Percentiles rank a stretch among this genome's conserved stretches.
These are phyloP conservation scores for Astragalus membranaceus DNA, from an alignment of 306 rosid genomes.

Conservation along the genomic window DNA sequence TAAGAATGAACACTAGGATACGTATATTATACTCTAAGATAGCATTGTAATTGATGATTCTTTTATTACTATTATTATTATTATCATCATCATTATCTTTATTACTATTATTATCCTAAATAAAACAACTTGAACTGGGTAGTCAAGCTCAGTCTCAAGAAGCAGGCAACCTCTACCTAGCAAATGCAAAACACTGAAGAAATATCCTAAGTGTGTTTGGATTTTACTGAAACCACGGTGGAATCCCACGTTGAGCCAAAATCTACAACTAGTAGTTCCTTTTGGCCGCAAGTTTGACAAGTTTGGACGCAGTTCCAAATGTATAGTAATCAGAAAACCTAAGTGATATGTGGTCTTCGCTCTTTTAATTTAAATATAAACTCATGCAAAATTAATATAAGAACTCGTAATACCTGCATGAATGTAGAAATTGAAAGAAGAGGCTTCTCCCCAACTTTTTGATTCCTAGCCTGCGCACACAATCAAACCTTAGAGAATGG, in stretches of 20 bases:
- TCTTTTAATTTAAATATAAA: neutral
- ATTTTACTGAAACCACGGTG: too few relatives aligned
- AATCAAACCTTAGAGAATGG: conserved; percentile 27
- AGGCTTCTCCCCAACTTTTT: conserved; percentile 98
- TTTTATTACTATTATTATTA: neutral
- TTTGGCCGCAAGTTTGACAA: too few relatives aligned
- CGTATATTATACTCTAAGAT: neutral
- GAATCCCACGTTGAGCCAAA: too few relatives aligned
- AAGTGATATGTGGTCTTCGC: neutral
- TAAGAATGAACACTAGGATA: neutral
- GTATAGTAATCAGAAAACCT: neutral
- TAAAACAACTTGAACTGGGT: neutral
- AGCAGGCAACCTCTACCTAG: neutral
- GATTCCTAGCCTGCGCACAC: conserved; percentile 81
- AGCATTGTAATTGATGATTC: neutral
- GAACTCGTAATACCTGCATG: conserved; percentile 56
- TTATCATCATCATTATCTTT: neutral
- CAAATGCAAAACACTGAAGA: conserved; percentile 2
- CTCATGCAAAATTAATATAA: conserved; percentile 5
- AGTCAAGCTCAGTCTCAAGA: conserved; percentile 12
- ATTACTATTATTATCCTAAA: neutral
- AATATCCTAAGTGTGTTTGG: neutral
- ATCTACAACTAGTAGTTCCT: too few relatives aligned
- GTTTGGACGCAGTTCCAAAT: too few relatives aligned
- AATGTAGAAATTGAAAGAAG: conserved; percentile 85